Base-by-base conservation (phyloP, 164 flowering plant genomes). In the Akebia trifoliata region DNA sequence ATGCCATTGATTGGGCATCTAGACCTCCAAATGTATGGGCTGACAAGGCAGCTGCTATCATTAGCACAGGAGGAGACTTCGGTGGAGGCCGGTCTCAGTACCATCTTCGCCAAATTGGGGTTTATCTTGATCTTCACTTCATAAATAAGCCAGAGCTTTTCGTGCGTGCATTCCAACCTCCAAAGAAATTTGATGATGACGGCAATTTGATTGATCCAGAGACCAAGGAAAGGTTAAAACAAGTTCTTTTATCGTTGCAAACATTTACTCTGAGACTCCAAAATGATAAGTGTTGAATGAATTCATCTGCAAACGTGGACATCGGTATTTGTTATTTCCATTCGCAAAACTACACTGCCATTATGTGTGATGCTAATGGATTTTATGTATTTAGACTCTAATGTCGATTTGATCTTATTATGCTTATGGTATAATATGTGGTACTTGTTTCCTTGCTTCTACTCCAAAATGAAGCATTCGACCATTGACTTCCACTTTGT, bases 1-100 rank as follows among this genome's bases (percentile, higher is more conserved):
- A 91, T 61, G 94, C 98, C 1, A 72, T 91, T 26, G 98, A 91
- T 57, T 91, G 96, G 96, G 96, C 92, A 65, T 88, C 98, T 10
- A 76, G 94, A 61, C 74, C 96, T 12, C 88, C 94, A 32, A 91
- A 86, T 61, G 82, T 76, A 14, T 91, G 92, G 95, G 96, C 80
- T 4, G 85, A 76, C 17, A 91, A 91, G 72, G 70, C 90, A 21
- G 98, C 96, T 20, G 98, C 98, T n/a, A 74, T 85, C 3, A 65
- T 91, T 24, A 88, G 96, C 50, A 61, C 86, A 3, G 81, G 81
- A 20, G 98, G 87, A 30, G 60, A 77, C 39, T 72, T 64, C 59
- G 87, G 87, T 0, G 92, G 96, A 6, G 79, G 73, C 0, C 69
- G 85, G 49, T 46, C 85, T 14, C 96, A 86, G 24, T 83, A 76